Evolutionary conservation across 2,329 filamentous ascomycete species (phyloP), one percentile per base, ranked within the genome.

Genomic region (Simplicillium aogashimaense): DNA sequence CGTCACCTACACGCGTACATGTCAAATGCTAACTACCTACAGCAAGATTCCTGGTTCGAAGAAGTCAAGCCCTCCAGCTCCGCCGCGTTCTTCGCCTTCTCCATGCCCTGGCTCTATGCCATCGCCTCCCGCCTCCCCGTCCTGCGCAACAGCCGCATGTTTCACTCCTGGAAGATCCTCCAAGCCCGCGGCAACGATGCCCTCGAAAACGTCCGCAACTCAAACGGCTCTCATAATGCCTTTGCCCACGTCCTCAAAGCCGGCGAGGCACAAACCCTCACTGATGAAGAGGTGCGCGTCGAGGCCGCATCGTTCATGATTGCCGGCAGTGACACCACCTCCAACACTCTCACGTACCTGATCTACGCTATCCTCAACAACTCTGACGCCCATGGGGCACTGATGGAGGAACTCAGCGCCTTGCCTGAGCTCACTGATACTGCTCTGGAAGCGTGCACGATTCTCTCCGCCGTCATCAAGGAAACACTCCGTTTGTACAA

Each of bases 251-350:
- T 65, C 2, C 57, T 61, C 43, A 52, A 60, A 36, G 57, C 56
- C 7, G 46, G 56, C 14, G 55, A 60, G 15, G 53, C 55, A 2
- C 47, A 50, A 8, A 46, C 46, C 17, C 25, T 58, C 10, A 37
- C 46, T 3, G 47, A 47, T 11, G 17, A 47, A 1, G 65, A 72
- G 17, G 55, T 70, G 1, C 42, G 49, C 3, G 46, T 50, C 13
- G 63, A 70, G 35, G 68, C 69, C 0, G 54, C 57, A 6, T 50
- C 47, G 0, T 70, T 67, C 44, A 73, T 75, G 35, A 42, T 69
- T 4, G 72, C 70, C 1, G 72, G 72, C 2, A 70, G 61, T 30
- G 70, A 74, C 41, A 76, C 72, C 0, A 74, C 71, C 0, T 64
- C 70, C 1, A 58, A 62, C 11, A 67, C 67, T 0, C 44, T 75